phyloP scores from a whole-genome alignment of 1,284 basidiomycete genomes.

The Cryptococcus sp. region DNA sequence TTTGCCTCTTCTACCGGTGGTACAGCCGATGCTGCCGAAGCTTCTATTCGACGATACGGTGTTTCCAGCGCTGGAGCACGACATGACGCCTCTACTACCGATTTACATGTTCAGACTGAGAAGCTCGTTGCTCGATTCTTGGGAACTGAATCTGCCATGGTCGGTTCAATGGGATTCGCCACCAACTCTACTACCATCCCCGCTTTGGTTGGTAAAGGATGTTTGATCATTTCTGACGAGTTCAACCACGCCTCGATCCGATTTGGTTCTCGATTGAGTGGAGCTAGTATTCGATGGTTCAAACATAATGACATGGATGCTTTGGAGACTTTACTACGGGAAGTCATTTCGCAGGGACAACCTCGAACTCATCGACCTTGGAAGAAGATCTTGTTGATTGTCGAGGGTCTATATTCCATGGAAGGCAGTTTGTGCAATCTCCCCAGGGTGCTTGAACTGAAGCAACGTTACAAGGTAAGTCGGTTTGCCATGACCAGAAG shows the following conservation, averaged over 20 bases:
- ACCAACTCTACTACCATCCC: constrained; percentile 96
- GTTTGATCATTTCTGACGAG: constrained; percentile 95
- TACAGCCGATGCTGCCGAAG: constrained; percentile 89
- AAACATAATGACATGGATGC: constrained; percentile 93
- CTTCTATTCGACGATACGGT: constrained; percentile 71
- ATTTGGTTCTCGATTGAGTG: constrained; percentile 83
- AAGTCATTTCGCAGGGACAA: constrained; percentile 94
- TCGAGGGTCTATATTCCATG: constrained; percentile 98
- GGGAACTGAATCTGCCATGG: constrained; percentile 80
- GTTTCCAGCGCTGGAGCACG: constrained; percentile 72
- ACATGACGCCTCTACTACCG: constrained; percentile 76
- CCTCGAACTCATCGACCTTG: constrained; percentile 95
- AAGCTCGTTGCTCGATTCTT: constrained; percentile 84
- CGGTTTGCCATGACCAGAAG: not conserved
- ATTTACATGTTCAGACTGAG: constrained; percentile 79
- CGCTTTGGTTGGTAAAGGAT: constrained; percentile 84
- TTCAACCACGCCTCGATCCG: constrained; percentile 95
- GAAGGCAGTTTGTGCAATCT: constrained; percentile 89
- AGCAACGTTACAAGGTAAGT: constrained; percentile 87
- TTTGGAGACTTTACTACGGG: constrained; percentile 76
- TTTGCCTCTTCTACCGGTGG: constrained; percentile 92
- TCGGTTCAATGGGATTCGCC: constrained; percentile 96
- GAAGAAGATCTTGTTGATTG: constrained; percentile 96
- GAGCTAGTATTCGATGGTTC: constrained; percentile 86
- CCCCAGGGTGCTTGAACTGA: constrained; percentile 77